These are phyloP conservation scores for Globisporangium yorkense DNA, from an alignment of 352 stramenopile genomes.

Conservation along the genomic window DNA sequence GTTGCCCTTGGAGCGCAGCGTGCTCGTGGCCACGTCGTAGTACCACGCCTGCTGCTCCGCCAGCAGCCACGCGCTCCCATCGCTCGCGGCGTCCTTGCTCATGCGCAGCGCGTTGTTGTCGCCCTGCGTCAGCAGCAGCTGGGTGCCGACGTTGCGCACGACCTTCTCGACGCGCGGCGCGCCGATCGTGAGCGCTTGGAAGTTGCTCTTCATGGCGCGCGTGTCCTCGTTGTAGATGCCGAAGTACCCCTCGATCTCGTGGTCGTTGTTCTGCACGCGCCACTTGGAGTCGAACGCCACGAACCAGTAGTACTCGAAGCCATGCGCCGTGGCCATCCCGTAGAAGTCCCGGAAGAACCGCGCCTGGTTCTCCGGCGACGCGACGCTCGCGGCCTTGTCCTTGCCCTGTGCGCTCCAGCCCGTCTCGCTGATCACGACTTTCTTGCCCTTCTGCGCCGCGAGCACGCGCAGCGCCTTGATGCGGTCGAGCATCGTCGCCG, in stretches of 20 bases:
- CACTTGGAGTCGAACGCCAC: constrained; percentile 60
- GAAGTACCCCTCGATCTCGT: constrained; percentile 61
- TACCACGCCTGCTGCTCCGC: constrained; percentile 61
- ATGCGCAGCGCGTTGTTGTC: constrained; percentile 31
- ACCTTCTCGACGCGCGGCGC: constrained; percentile 17
- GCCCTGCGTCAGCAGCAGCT: constrained; percentile 21
- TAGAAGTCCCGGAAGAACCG: constrained; percentile 74
- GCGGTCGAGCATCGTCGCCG: constrained; percentile 42
- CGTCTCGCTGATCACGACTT: constrained; percentile 59
- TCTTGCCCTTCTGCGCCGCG: constrained; percentile 46
- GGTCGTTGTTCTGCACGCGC: constrained; percentile 34
- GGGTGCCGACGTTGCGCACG: constrained; percentile 16
- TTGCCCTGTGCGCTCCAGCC: constrained; percentile 54
- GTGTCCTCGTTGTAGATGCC: constrained; percentile 44
- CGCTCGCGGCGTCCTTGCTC: constrained; percentile 30
- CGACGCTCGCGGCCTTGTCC: constrained; percentile 21
- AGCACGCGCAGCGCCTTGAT: constrained; percentile 37
- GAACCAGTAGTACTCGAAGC: constrained; percentile 75
- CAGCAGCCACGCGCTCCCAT: constrained; percentile 41
- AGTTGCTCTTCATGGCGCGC: constrained; percentile 50
- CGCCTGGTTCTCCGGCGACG: constrained; percentile 44
- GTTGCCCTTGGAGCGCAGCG: constrained; percentile 62
- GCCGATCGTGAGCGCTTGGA: constrained; percentile 32
- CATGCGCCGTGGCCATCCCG: constrained; percentile 33
- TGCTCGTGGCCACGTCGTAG: constrained; percentile 39